These are phyloP conservation scores for Parietaria judaica DNA, from an alignment of 306 rosid genomes.

Conservation along the genomic window DNA sequence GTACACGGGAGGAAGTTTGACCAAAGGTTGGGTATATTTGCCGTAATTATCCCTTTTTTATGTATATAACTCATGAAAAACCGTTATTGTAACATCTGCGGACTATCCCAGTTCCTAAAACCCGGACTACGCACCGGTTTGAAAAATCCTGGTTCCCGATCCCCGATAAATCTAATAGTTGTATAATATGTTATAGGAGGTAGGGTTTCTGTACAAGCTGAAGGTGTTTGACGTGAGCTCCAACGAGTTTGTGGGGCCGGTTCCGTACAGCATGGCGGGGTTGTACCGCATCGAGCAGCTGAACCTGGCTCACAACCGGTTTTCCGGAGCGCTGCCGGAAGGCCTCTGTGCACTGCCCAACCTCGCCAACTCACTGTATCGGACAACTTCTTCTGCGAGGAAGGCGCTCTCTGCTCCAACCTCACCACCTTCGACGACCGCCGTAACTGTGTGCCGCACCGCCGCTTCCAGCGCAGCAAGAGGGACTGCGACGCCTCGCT, in stretches of 20 bases:
- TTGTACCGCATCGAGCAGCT: constrained; percentile 66
- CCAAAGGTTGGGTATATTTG: too few species aligned
- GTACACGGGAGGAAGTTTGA: too few species aligned
- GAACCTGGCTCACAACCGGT: constrained; percentile 57
- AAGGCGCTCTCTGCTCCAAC: constrained; percentile 61
- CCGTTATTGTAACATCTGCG: too few species aligned
- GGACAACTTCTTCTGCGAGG: constrained; percentile 77
- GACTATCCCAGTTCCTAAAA: too few species aligned
- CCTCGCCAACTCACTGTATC: constrained; percentile 64
- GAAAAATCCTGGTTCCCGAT: too few species aligned
- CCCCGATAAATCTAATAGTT: too few species aligned
- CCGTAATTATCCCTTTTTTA: too few species aligned
- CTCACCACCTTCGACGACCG: constrained; percentile 51
- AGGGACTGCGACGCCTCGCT: constrained; percentile 43
- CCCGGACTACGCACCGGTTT: too few species aligned
- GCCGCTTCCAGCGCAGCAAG: constrained; percentile 50
- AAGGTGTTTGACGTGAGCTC: constrained; percentile 70
- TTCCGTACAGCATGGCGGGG: constrained; percentile 82
- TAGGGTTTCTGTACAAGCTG: constrained; percentile 76
- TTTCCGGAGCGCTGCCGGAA: constrained; percentile 51
- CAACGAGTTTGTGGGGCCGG: constrained; percentile 56
- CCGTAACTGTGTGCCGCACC: constrained; percentile 60
- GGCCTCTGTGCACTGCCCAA: constrained; percentile 66
- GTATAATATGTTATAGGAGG: constrained; percentile 17
- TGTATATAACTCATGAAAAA: too few species aligned